Evolutionary conservation across 371 early-diverging fungal species (phyloP).

Genomic region (Mortierella sp.): DNA sequence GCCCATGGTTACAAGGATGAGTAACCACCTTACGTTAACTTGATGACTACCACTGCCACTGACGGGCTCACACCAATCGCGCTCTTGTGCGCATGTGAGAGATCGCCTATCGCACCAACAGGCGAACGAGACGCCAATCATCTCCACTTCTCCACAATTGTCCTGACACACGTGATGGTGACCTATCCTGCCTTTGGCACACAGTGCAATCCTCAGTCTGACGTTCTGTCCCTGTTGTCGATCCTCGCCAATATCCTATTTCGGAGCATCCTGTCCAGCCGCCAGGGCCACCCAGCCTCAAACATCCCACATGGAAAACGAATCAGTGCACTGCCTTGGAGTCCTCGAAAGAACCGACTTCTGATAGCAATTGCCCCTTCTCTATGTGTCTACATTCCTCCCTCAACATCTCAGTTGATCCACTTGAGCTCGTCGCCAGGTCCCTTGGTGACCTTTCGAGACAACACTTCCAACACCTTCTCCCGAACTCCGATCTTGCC

Average conservation of each 20-base stretch:
- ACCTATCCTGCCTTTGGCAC: too few relatives aligned
- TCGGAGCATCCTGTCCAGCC: too few relatives aligned
- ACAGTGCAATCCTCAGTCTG: too few relatives aligned
- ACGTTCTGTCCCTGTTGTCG: too few relatives aligned
- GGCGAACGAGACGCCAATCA: too few relatives aligned
- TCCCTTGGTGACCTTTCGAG: slow-evolving; percentile 62
- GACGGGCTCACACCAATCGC: slow-evolving; percentile 1
- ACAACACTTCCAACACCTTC: slow-evolving; percentile 76
- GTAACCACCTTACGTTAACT: slow-evolving; percentile 11
- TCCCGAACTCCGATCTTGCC: slow-evolving; percentile 76
- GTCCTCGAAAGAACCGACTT: too few relatives aligned
- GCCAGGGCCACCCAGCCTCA: too few relatives aligned
- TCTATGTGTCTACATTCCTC: background rate
- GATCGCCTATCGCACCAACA: background rate
- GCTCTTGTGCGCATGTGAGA: slow-evolving; percentile 6
- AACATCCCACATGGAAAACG: too few relatives aligned
- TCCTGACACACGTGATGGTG: too few relatives aligned
- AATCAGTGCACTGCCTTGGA: too few relatives aligned
- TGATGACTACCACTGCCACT: slow-evolving; percentile 18
- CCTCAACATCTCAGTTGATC: slow-evolving; percentile 53
- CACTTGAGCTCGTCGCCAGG: slow-evolving; percentile 53
- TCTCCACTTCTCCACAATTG: too few relatives aligned
- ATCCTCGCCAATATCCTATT: too few relatives aligned
- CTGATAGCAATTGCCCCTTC: background rate
- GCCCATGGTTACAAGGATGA: slow-evolving; percentile 2